phyloP scores from a whole-genome alignment of 2,329 filamentous ascomycete species.

The Alternaria ethzedia region DNA sequence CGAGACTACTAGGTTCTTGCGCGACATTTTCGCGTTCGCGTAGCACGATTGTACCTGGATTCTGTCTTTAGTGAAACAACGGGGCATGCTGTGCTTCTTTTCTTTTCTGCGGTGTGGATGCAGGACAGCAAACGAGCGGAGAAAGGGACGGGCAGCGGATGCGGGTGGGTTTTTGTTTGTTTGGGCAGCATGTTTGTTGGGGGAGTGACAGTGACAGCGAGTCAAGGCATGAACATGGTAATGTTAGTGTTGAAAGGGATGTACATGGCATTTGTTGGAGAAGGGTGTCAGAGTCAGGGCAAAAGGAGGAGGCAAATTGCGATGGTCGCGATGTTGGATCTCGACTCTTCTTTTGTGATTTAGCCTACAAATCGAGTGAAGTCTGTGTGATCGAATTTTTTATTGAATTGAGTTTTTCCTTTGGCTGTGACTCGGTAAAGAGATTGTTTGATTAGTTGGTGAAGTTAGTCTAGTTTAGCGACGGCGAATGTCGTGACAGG shows the following conservation, averaged over 20 bases:
- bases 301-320: conserved; percentile 8
- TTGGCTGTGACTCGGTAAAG: background rate
- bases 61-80: conserved; percentile 5
- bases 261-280: conserved; percentile 4
- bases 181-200: conserved; percentile 3
- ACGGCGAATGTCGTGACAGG: background rate
- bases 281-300: background rate
- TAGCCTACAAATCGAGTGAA: background rate
- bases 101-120: background rate
- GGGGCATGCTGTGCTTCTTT: background rate
- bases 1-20: conserved; percentile 7
- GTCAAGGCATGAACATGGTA: background rate
- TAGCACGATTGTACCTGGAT: background rate
- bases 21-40: conserved; percentile 1
- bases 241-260: background rate
- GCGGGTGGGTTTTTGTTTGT: conserved; percentile 2
- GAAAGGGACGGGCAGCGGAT: background rate
- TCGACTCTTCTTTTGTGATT: background rate
- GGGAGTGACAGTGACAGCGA: background rate
- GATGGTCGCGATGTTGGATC: conserved; percentile 4
- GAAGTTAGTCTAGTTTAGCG: background rate
- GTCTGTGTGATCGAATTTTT: background rate
- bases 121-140: background rate
- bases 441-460: background rate
- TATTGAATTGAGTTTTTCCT: background rate